Base-by-base conservation (phyloP, 2,329 filamentous ascomycete genomes). In the Chalara sp. region DNA sequence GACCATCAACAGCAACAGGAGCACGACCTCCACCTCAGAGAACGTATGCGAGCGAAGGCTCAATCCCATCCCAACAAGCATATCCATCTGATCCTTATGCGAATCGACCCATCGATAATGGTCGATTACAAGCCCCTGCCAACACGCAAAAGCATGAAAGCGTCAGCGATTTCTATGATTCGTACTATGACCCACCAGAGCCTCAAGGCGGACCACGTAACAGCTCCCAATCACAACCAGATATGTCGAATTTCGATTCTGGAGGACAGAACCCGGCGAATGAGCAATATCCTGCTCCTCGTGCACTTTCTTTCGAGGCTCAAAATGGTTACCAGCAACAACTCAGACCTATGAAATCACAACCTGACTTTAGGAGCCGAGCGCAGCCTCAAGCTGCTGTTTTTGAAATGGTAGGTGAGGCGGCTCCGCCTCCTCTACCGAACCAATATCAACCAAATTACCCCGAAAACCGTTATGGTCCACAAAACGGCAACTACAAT, bases 401-500 rank as follows among this genome's bases (percentile, higher is more conserved):
- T 1, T 89, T 89, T 58, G 87, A 89, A 61, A 85, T 91, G 76
- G 82, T 80, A 2, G 76, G 72, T 30, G 83, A 87, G 58, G 72
- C 75, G 21, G 80, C 80, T 28, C 70, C 21, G 21, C 21, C 21
- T 3, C n/a, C 74, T 3, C 67, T 83, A 32, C 81, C 83, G 35
- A 56, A 54, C 54, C 53, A 51, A n/a, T 60, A 58, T 28, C 8
- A 72, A 59, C 58, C 58, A 50, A 53, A 53, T 4, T 60, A 47
- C 48, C 49, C 49, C 44, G 55, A 63, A 51, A 57, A 61, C 50
- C 53, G 51, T 3, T 65, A 64, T 54, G 59, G 48, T 29, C 53
- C 53, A 33, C 57, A 57, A 32, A 58, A 58, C 44, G 44, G 41
- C 40, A 21, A 21, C 21, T 56, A 56, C 45, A 56, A 56, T 44